A percentile compares a stretch with the other conserved stretches of the same genome.
phyloP scores from a whole-genome alignment of 306 rosid species.

The Lathyrus oleraceus region DNA sequence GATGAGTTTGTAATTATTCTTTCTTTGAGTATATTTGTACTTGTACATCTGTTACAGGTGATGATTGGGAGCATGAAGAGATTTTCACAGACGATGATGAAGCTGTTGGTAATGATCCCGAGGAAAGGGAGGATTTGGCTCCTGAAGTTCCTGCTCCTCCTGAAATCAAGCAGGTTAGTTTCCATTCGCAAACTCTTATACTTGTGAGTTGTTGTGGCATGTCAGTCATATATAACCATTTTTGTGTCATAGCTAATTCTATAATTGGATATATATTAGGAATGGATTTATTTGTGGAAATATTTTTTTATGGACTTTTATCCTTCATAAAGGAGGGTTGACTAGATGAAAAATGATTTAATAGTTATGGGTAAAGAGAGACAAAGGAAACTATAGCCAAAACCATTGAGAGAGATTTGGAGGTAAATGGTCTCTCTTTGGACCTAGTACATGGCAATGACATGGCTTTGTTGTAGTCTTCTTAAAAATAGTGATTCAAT shows the following conservation, averaged over 20 bases:
- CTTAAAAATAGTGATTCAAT: neutral
- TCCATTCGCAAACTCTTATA: conserved; percentile 10
- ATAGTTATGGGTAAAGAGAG: neutral
- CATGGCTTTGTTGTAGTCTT: neutral
- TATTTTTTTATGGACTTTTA: neutral
- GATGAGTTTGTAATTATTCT: conserved; percentile 13
- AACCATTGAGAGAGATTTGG: neutral
- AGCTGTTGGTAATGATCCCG: conserved; percentile 88
- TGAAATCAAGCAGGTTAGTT: conserved; percentile 89
- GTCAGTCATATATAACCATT: neutral
- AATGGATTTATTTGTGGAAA: conserved; percentile 4
- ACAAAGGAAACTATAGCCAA: neutral
- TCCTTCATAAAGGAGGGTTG: neutral
- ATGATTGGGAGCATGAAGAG: conserved; percentile 99
- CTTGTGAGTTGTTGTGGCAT: conserved; percentile 10
- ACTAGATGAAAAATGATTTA: neutral
- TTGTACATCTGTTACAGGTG: conserved; percentile 56
- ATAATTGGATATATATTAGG: neutral
- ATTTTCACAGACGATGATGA: conserved; percentile 98
- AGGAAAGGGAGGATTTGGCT: conserved; percentile 95
- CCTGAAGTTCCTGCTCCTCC: conserved; percentile 98
- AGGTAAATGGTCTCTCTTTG: neutral
- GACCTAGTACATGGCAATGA: neutral
- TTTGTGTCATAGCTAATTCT: conserved; percentile 12
- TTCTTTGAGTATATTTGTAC: neutral